Evolutionary conservation across 2,329 filamentous ascomycete genomes (phyloP).

Genomic region (Aspergillus fumigatiaffinis): DNA sequence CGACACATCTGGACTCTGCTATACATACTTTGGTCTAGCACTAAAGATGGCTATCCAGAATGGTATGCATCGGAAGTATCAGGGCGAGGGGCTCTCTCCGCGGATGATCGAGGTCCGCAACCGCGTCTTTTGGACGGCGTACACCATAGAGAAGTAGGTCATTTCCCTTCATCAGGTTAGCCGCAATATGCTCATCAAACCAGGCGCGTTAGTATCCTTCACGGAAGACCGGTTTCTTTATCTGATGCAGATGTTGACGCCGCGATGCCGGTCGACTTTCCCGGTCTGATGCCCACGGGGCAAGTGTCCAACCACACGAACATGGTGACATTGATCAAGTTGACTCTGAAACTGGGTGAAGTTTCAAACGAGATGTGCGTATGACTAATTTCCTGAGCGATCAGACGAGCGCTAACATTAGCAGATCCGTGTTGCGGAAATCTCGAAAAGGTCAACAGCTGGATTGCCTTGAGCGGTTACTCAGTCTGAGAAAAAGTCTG

Average conservation of each 20-base stretch:
- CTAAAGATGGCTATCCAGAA: constrained; percentile 58
- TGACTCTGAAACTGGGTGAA: constrained; percentile 40
- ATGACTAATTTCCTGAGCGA: not conserved
- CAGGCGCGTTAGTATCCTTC: constrained; percentile 54
- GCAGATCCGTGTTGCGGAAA: constrained; percentile 34
- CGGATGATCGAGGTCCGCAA: constrained; percentile 52
- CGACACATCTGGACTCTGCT: constrained; percentile 54
- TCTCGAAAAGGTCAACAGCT: constrained; percentile 38
- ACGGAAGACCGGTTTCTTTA: constrained; percentile 54
- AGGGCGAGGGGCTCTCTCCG: constrained; percentile 46
- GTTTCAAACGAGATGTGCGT: constrained; percentile 40
- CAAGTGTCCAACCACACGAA: constrained; percentile 45
- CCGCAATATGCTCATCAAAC: constrained; percentile 2
- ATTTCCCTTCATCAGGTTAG: not conserved
- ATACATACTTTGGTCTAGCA: constrained; percentile 55
- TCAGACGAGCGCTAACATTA: constrained; percentile 17
- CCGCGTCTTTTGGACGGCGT: constrained; percentile 56
- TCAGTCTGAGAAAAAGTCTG: constrained; percentile 36
- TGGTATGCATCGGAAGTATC: constrained; percentile 55
- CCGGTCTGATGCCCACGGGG: constrained; percentile 40
- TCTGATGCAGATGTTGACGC: constrained; percentile 52
- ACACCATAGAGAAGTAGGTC: constrained; percentile 53
- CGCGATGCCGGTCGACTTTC: constrained; percentile 48
- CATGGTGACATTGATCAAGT: constrained; percentile 46
- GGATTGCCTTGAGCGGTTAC: constrained; percentile 38